Percentiles rank a stretch among this genome's conserved stretches.
phyloP scores from a whole-genome alignment of 2,329 filamentous ascomycete genomes.

The Hymenoscyphus fructigenus region DNA sequence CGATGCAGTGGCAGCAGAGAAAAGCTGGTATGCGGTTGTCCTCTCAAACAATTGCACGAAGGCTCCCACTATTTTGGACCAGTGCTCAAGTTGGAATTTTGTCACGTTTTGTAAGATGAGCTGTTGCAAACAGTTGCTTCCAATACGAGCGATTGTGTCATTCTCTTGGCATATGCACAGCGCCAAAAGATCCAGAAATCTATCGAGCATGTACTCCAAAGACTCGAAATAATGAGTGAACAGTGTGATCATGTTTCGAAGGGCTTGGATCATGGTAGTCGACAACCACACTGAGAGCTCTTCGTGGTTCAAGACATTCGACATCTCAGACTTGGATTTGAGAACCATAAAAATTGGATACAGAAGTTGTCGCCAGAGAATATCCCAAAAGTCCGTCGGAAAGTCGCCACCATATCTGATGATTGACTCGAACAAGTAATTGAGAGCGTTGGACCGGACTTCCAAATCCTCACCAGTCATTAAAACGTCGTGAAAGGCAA shows the following conservation, averaged over 20 bases:
- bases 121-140: conserved; percentile 96
- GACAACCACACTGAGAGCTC: conserved; percentile 98
- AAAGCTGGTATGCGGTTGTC: conserved; percentile 92
- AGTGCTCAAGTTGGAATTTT: conserved; percentile 85
- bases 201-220: conserved; percentile 94
- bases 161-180: conserved; percentile 99
- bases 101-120: conserved; percentile 93
- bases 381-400: conserved; percentile 95
- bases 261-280: conserved; percentile 97
- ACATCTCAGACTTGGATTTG: conserved; percentile 94
- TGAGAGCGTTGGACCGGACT: conserved; percentile 84
- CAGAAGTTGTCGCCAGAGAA: conserved; percentile 91
- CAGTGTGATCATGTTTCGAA: conserved; percentile 96
- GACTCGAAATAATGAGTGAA: conserved; percentile 99
- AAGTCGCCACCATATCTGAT: conserved; percentile 89
- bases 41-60: conserved; percentile 95
- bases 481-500: conserved; percentile 96
- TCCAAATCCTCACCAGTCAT: conserved; percentile 99
- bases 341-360: conserved; percentile 99
- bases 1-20: conserved; percentile 71
- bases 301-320: conserved; percentile 91
- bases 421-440: conserved; percentile 94
- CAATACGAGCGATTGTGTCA: conserved; percentile 95
- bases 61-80: conserved; percentile 89
- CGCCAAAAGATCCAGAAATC: conserved; percentile 91